Conservation (phyloP, 192 early-diverging fungal species). For the Podila verticillata region DNA sequence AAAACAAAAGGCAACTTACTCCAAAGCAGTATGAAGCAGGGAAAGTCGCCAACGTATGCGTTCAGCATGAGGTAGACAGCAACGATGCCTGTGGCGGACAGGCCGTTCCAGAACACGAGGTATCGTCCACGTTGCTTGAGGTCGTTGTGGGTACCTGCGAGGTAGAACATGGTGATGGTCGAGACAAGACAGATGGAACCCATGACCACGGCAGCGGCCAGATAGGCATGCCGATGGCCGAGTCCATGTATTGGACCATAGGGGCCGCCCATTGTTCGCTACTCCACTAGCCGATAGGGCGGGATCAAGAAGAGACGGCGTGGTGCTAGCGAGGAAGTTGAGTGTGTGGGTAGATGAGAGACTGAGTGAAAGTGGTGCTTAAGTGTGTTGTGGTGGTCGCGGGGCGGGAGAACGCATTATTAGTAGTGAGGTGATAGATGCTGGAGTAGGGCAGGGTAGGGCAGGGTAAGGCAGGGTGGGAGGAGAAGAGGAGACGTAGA, state of each 20-base stretch:
- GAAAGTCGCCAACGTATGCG: constrained; percentile 44
- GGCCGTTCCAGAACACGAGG: constrained; percentile 44
- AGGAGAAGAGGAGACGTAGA: no score
- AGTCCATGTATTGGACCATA: constrained; percentile 22
- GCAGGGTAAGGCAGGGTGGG: no score
- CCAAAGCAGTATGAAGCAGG: constrained; percentile 42
- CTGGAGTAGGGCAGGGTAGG: no score
- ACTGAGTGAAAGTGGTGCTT: no score
- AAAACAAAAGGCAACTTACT: constrained; percentile 20
- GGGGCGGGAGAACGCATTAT: no score
- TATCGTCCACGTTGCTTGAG: constrained; percentile 51
- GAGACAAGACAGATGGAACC: constrained; percentile 36
- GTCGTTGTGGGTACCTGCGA: constrained; percentile 40
- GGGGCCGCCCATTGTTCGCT: constrained; percentile 19
- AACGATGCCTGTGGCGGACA: constrained; percentile 38
- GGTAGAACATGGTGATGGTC: constrained; percentile 32
- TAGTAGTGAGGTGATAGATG: no score
- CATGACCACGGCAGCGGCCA: constrained; percentile 17
- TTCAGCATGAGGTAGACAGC: constrained; percentile 45
- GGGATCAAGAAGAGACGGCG: background rate
- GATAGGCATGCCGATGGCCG: constrained; percentile 30
- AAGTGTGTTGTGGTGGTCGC: no score
- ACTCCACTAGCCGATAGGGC: background rate
- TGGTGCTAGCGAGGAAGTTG: background rate
- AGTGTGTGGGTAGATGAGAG: background rate